phyloP scores from a whole-genome alignment of 108 stramenopile genomes.

The Cyclotella baltica region DNA sequence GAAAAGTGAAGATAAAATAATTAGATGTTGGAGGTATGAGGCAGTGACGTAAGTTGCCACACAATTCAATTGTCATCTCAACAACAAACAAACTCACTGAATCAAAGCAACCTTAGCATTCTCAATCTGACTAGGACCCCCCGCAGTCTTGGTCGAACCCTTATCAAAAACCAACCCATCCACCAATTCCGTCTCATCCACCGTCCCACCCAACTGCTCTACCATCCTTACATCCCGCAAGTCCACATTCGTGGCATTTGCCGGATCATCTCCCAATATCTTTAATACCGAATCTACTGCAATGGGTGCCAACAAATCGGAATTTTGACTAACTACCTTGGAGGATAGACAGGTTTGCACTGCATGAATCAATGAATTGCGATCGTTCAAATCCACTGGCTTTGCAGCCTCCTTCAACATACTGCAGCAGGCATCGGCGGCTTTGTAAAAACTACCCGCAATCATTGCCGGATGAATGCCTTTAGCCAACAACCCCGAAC shows the following conservation, averaged over 20 bases:
- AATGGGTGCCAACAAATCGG: constrained; percentile 96
- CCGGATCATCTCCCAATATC: constrained; percentile 73
- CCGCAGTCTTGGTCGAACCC: constrained; percentile 92
- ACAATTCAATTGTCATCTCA: background rate
- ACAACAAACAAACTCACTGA: constrained; percentile 53
- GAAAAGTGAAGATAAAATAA: background rate
- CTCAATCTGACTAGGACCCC: constrained; percentile 90
- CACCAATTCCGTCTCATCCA: constrained; percentile 99
- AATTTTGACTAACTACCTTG: constrained; percentile 97
- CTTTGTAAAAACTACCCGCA: constrained; percentile 88
- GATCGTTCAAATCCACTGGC: constrained; percentile 89
- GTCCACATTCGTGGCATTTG: constrained; percentile 90
- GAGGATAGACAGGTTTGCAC: constrained; percentile 95
- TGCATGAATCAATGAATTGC: constrained; percentile 87
- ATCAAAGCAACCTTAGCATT: constrained; percentile 97
- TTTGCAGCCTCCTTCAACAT: constrained; percentile 66
- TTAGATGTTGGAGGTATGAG: background rate
- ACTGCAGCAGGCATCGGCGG: constrained; percentile 72
- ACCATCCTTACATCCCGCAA: constrained; percentile 96
- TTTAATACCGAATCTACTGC: constrained; percentile 98
- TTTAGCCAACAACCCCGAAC: constrained; percentile 78
- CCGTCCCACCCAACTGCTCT: constrained; percentile 97
- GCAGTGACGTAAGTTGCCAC: constrained; percentile 8
- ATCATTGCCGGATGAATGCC: constrained; percentile 98
- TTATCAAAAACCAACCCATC: constrained; percentile 95